These are phyloP conservation scores for Dendrobium catenatum DNA, from an alignment of 106 monocot genomes.

Conservation along the genomic window DNA sequence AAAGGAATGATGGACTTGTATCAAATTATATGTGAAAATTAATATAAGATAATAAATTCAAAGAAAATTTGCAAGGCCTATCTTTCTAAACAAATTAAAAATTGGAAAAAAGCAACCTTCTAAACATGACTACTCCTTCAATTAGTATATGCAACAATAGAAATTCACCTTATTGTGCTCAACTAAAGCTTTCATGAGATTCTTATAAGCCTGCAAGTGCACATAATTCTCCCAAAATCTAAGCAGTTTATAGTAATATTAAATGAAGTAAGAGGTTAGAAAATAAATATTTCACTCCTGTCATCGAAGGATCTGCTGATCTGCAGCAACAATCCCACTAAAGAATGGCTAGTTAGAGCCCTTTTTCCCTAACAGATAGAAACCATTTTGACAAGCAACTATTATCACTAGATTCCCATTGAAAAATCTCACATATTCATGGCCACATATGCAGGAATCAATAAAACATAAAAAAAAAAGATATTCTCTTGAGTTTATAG, in stretches of 20 bases:
- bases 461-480: too few relatives aligned
- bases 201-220: slow-evolving; percentile 73
- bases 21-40: too few relatives aligned
- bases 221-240: slow-evolving; percentile 1
- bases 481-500: too few relatives aligned
- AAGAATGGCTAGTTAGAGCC: neutral
- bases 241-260: neutral
- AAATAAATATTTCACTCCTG: slow-evolving; percentile 29
- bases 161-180: slow-evolving; percentile 88
- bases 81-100: too few relatives aligned
- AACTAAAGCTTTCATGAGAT: slow-evolving; percentile 85
- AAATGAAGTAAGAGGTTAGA: neutral
- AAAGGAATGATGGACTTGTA: too few relatives aligned
- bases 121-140: neutral
- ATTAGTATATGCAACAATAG: neutral
- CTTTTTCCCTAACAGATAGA: slow-evolving; percentile 76
- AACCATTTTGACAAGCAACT: slow-evolving; percentile 60
- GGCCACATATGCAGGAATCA: too few relatives aligned
- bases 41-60: too few relatives aligned
- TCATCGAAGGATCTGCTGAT: slow-evolving; percentile 74
- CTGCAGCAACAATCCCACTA: slow-evolving; percentile 79
- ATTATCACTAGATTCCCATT: slow-evolving; percentile 78
- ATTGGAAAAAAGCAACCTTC: neutral
- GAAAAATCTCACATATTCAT: slow-evolving; percentile 61
- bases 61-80: too few relatives aligned